Conservation (phyloP, 495 filamentous ascomycete genomes). For the Aspergillus carlsbadensis region DNA sequence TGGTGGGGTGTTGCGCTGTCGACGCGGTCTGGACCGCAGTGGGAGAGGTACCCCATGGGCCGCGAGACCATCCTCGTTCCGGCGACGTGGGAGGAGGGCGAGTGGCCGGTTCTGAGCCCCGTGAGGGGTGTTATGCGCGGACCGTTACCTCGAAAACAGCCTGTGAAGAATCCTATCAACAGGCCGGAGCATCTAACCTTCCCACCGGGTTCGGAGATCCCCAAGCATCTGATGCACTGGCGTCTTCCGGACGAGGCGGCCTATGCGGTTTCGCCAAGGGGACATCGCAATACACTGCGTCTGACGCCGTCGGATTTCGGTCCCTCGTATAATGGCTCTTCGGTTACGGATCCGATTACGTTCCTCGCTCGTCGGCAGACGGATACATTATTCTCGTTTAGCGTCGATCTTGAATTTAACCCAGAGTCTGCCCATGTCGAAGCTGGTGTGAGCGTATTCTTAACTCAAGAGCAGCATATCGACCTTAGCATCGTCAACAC, state of each 20-base stretch:
- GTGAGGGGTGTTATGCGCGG: constrained; percentile 26
- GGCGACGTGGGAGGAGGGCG: constrained; percentile 44
- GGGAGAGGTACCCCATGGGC: constrained; percentile 55
- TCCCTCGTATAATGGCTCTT: constrained; percentile 3
- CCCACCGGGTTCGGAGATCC: background rate
- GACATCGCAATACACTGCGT: constrained; percentile 12
- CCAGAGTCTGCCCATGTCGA: constrained; percentile 12
- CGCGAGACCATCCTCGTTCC: constrained; percentile 55
- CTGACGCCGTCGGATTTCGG: constrained; percentile 8
- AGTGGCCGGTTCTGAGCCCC: constrained; percentile 23
- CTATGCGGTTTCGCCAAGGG: constrained; percentile 11
- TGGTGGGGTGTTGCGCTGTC: constrained; percentile 54
- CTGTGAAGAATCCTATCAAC: background rate
- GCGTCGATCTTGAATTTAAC: constrained; percentile 15
- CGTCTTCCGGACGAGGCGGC: constrained; percentile 6
- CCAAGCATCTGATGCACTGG: constrained; percentile 17
- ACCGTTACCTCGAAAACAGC: background rate
- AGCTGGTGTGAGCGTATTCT: constrained; percentile 21
- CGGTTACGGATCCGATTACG: constrained; percentile 9
- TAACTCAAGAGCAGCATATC: constrained; percentile 23
- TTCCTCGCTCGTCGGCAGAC: constrained; percentile 21
- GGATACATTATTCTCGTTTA: constrained; percentile 20
- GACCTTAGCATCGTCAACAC: constrained; percentile 21
- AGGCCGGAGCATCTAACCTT: constrained; percentile 14
- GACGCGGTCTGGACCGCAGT: constrained; percentile 34